These are phyloP conservation scores for Nicotiana otophora DNA, from an alignment of 257 asterid species.

Conservation along the genomic window DNA sequence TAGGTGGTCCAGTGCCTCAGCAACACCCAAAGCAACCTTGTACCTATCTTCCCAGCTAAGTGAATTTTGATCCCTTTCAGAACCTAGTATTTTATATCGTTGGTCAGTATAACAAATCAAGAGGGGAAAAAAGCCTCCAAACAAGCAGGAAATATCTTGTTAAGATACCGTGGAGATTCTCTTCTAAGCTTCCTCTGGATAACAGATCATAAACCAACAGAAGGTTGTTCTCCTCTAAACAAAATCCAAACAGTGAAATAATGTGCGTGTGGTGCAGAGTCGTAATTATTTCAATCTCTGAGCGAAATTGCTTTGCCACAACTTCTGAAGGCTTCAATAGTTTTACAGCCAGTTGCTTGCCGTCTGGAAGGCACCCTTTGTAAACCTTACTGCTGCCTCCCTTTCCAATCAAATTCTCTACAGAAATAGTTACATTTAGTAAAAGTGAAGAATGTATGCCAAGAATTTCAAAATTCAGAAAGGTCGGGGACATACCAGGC, in stretches of 20 bases:
- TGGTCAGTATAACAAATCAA: constrained; percentile 14
- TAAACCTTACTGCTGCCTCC: constrained; percentile 93
- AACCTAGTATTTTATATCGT: constrained; percentile 32
- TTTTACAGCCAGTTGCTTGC: constrained; percentile 69
- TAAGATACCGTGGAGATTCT: constrained; percentile 73
- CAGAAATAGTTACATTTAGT: constrained; percentile 11
- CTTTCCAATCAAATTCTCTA: constrained; percentile 75
- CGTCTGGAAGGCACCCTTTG: constrained; percentile 61
- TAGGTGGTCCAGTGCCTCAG: constrained; percentile 74
- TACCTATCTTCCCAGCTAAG: constrained; percentile 73
- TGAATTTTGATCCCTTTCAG: constrained; percentile 24
- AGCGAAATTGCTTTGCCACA: constrained; percentile 58
- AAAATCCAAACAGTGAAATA: constrained; percentile 66
- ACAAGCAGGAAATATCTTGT: constrained; percentile 13
- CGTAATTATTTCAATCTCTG: constrained; percentile 67
- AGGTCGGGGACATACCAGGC: constrained; percentile 41
- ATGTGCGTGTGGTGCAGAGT: constrained; percentile 69
- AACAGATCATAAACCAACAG: constrained; percentile 79
- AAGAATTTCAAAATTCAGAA: not conserved
- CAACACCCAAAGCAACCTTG: constrained; percentile 84
- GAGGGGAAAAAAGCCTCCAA: constrained; percentile 1
- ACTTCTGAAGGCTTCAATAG: constrained; percentile 66
- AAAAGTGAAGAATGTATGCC: constrained; percentile 5
- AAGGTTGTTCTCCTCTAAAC: constrained; percentile 56
- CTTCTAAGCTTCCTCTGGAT: constrained; percentile 89